Percentiles rank a stretch among this genome's conserved stretches.
These are phyloP conservation scores for Apiospora rasikravindrae DNA, from an alignment of 2,329 filamentous ascomycete genomes.

Conservation along the genomic window DNA sequence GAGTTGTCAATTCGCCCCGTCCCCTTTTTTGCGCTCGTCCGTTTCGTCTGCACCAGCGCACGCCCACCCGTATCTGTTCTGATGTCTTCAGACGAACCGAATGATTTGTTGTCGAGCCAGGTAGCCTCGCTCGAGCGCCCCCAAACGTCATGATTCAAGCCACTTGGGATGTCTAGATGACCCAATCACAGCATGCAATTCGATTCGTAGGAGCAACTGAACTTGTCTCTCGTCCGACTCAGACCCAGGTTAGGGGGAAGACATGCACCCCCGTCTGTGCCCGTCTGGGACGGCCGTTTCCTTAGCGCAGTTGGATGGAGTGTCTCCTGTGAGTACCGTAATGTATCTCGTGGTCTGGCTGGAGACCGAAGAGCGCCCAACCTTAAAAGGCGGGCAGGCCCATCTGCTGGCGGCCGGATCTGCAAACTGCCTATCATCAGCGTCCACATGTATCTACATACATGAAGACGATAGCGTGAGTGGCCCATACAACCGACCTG, in stretches of 20 bases:
- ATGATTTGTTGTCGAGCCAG: background rate
- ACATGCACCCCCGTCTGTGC: slow-evolving; percentile 1
- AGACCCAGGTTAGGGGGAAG: background rate
- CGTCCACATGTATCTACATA: slow-evolving; percentile 15
- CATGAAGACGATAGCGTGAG: background rate
- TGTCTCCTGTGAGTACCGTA: background rate
- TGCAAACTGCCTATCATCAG: slow-evolving; percentile 15
- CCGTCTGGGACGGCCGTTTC: background rate
- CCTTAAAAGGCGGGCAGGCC: slow-evolving; percentile 17
- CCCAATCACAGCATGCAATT: background rate
- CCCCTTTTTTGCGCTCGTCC: slow-evolving; percentile 13
- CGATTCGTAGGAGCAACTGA: background rate
- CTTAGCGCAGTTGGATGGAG: background rate
- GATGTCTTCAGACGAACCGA: slow-evolving; percentile 7
- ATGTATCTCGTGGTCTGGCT: background rate
- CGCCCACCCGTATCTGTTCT: slow-evolving; percentile 10
- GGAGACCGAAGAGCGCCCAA: slow-evolving; percentile 11
- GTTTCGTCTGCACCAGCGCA: background rate
- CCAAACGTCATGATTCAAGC: slow-evolving; percentile 1
- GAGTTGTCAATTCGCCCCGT: background rate
- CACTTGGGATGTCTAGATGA: slow-evolving; percentile 5
- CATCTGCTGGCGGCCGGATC: slow-evolving; percentile 6
- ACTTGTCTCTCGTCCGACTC: slow-evolving; percentile 7
- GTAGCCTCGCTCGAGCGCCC: slow-evolving; percentile 2
- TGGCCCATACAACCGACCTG: background rate